Evolutionary conservation across 352 stramenopile genomes (phyloP).

Genomic region (Globisporangium cystogenes): DNA sequence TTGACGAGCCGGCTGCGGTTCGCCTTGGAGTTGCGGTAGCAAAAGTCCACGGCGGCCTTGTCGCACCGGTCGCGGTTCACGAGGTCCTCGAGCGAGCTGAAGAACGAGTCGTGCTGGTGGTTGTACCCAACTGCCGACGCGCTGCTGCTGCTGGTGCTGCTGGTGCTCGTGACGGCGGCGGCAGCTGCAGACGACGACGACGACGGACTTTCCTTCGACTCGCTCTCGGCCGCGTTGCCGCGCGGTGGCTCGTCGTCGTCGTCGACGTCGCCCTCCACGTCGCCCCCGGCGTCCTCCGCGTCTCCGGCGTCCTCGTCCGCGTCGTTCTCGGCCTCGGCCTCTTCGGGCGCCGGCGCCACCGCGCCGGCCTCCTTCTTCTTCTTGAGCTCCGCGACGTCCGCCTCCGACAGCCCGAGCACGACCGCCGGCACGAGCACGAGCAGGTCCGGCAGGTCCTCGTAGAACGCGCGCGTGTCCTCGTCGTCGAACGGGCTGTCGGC

Average conservation of each 20-base stretch:
- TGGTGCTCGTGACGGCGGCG: constrained; percentile 8
- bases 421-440: constrained; percentile 93
- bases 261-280: constrained; percentile 34
- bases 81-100: constrained; percentile 91
- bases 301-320: constrained; percentile 32
- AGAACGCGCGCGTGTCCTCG: constrained; percentile 95
- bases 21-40: constrained; percentile 94
- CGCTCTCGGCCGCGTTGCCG: constrained; percentile 10
- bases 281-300: constrained; percentile 29
- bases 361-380: constrained; percentile 65
- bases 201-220: constrained; percentile 2
- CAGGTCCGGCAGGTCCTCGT: constrained; percentile 95
- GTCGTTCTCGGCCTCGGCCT: constrained; percentile 28
- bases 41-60: constrained; percentile 95
- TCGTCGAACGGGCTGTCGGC: constrained; percentile 93
- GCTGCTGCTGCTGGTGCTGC: constrained; percentile 9
- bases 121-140: constrained; percentile 65
- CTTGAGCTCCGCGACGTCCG: constrained; percentile 79
- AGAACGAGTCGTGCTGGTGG: constrained; percentile 92
- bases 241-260: constrained; percentile 17
- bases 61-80: constrained; percentile 94
- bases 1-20: constrained; percentile 88
- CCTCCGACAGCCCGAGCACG: constrained; percentile 89
- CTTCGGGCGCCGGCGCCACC: constrained; percentile 9
- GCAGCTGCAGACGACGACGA: background rate